A percentile compares a stretch with the other conserved stretches of the same genome.
Conservation (phyloP, 805 yeast genomes). For the Candida koratica region DNA sequence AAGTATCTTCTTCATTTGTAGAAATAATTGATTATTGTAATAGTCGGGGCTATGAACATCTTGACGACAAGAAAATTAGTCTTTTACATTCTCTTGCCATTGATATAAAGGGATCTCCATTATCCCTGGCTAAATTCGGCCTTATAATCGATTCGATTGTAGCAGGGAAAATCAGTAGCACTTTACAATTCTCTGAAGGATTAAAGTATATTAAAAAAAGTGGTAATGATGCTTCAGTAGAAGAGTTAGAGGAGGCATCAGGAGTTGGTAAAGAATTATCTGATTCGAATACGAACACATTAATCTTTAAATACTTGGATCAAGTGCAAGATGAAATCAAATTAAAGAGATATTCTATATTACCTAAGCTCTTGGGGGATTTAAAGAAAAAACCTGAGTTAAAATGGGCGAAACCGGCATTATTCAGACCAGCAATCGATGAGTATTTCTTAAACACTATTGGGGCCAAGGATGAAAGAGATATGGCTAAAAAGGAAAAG, state of each 20-base stretch:
- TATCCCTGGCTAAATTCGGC: constrained; percentile 46
- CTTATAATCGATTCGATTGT: constrained; percentile 59
- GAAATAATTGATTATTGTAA: constrained; percentile 49
- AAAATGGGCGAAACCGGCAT: constrained; percentile 89
- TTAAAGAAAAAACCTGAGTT: constrained; percentile 69
- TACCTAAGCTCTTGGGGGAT: constrained; percentile 74
- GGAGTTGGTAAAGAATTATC: constrained; percentile 82
- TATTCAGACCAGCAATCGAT: constrained; percentile 86
- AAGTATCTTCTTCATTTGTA: constrained; percentile 68
- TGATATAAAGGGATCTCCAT: constrained; percentile 56
- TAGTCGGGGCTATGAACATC: constrained; percentile 9
- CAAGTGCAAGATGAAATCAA: constrained; percentile 56
- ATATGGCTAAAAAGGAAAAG: constrained; percentile 73
- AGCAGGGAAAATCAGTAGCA: constrained; percentile 59
- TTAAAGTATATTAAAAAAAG: constrained; percentile 60
- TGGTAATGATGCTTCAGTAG: constrained; percentile 37
- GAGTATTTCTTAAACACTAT: constrained; percentile 62
- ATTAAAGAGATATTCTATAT: constrained; percentile 71
- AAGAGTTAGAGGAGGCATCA: constrained; percentile 52
- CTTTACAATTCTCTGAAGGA: constrained; percentile 77
- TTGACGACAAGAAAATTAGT: constrained; percentile 57
- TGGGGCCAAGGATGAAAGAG: constrained; percentile 97
- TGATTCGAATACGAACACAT: constrained; percentile 56
- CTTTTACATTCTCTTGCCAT: constrained; percentile 77
- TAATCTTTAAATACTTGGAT: constrained; percentile 57